A percentile compares a stretch with the other conserved stretches of the same genome.
Evolutionary conservation across 1,284 basidiomycete genomes (phyloP).

Genomic region (Cryptococcus floricola): DNA sequence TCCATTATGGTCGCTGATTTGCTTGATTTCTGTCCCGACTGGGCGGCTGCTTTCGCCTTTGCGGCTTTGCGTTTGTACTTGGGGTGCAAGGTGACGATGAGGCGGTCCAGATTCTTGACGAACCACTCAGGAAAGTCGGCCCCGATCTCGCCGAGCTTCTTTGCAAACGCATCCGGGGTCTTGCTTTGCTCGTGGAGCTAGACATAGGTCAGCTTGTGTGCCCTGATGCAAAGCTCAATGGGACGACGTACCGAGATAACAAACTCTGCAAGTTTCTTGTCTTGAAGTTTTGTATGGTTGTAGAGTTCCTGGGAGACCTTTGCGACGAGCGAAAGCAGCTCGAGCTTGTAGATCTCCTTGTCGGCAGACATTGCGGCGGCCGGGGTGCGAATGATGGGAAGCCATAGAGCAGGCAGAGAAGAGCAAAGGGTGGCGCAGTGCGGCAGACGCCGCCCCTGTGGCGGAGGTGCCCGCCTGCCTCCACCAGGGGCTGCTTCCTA

Average conservation of each 20-base stretch:
- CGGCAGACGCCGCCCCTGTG: background rate
- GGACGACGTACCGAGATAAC: slow-evolving; percentile 62
- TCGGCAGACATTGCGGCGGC: slow-evolving; percentile 54
- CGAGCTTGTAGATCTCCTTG: slow-evolving; percentile 83
- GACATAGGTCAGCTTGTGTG: slow-evolving; percentile 1
- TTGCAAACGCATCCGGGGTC: slow-evolving; percentile 63
- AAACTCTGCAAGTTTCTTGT: slow-evolving; percentile 93
- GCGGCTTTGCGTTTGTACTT: slow-evolving; percentile 79
- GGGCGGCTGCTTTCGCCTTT: slow-evolving; percentile 45
- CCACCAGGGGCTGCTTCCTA: background rate
- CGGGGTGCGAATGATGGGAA: background rate
- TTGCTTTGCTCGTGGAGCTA: slow-evolving; percentile 77
- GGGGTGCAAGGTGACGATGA: slow-evolving; percentile 91
- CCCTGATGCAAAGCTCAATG: background rate
- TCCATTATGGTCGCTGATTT: slow-evolving; percentile 38
- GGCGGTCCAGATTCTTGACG: slow-evolving; percentile 85
- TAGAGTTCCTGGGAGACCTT: slow-evolving; percentile 86
- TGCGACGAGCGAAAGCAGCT: slow-evolving; percentile 80
- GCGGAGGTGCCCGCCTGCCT: background rate
- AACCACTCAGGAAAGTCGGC: slow-evolving; percentile 87
- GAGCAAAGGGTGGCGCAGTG: background rate
- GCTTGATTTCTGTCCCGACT: slow-evolving; percentile 6
- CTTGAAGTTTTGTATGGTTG: slow-evolving; percentile 72
- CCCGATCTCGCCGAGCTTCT: slow-evolving; percentile 71
- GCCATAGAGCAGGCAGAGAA: background rate